Percentiles rank a stretch among this genome's conserved stretches.
Conservation (phyloP, 495 filamentous ascomycete genomes). For the Xylaria castorea region DNA sequence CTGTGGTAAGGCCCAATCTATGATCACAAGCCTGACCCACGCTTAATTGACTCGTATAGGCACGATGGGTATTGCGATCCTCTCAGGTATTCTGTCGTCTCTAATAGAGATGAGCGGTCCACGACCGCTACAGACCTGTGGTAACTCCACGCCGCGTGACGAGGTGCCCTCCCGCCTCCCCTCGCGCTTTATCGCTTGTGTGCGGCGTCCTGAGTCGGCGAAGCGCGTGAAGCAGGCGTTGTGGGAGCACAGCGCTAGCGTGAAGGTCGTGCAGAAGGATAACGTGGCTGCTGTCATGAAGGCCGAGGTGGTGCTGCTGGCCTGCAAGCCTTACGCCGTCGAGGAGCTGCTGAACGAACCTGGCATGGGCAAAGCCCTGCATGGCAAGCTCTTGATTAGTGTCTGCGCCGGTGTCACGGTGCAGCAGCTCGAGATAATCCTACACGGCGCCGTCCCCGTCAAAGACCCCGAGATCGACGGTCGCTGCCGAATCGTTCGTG, state of each 20-base stretch:
- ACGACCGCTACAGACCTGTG: slow-evolving; percentile 45
- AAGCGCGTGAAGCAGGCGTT: slow-evolving; percentile 67
- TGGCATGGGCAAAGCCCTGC: slow-evolving; percentile 72
- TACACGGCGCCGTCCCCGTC: slow-evolving; percentile 54
- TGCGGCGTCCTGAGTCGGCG: slow-evolving; percentile 66
- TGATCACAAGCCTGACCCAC: neutral
- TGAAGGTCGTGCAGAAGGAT: slow-evolving; percentile 56
- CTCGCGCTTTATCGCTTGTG: slow-evolving; percentile 76
- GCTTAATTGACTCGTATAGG: slow-evolving; percentile 51
- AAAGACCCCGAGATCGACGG: slow-evolving; percentile 47
- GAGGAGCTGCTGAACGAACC: slow-evolving; percentile 65
- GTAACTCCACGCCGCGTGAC: slow-evolving; percentile 58
- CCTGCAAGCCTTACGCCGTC: slow-evolving; percentile 81
- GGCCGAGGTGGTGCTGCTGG: slow-evolving; percentile 72
- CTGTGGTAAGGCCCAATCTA: slow-evolving; percentile 62
- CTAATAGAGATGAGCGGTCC: slow-evolving; percentile 55
- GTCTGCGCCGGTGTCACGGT: slow-evolving; percentile 83
- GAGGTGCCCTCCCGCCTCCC: slow-evolving; percentile 65
- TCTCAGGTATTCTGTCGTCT: slow-evolving; percentile 78
- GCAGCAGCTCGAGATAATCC: slow-evolving; percentile 63
- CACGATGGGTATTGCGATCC: slow-evolving; percentile 84
- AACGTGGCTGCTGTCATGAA: slow-evolving; percentile 65
- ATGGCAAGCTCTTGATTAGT: slow-evolving; percentile 81
- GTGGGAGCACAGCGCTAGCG: slow-evolving; percentile 50
- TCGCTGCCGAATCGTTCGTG: slow-evolving; percentile 69